A percentile compares a stretch with the other conserved stretches of the same genome.
Evolutionary conservation across 1,284 basidiomycete genomes (phyloP).

Genomic region (Neolentinus lepideus): DNA sequence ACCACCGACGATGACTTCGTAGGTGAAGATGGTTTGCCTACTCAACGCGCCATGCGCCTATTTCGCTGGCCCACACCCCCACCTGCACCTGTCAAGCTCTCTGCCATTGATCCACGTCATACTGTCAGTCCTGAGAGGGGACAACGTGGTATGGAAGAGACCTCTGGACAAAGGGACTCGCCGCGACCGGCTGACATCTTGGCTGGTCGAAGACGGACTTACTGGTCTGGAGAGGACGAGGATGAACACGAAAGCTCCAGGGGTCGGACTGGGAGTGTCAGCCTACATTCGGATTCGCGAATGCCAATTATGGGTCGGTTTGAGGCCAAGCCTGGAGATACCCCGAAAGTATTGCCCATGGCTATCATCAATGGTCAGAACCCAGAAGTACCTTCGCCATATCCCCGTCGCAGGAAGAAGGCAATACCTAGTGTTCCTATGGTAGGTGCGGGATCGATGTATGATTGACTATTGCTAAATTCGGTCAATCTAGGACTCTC

Average conservation of each 20-base stretch:
- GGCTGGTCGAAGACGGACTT: slow-evolving; percentile 31
- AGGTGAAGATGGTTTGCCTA: slow-evolving; percentile 61
- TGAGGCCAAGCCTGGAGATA: slow-evolving; percentile 21
- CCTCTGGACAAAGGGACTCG: slow-evolving; percentile 5
- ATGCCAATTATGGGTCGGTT: slow-evolving; percentile 55
- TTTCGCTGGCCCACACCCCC: slow-evolving; percentile 51
- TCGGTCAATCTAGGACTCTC: background rate
- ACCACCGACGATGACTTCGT: slow-evolving; percentile 77
- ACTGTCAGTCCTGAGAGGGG: slow-evolving; percentile 50
- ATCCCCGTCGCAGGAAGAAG: slow-evolving; percentile 26
- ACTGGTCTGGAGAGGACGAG: slow-evolving; percentile 37
- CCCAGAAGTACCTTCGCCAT: slow-evolving; percentile 57
- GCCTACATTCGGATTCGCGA: slow-evolving; percentile 17
- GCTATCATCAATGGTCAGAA: slow-evolving; percentile 52
- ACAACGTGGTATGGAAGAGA: background rate
- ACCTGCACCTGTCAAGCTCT: slow-evolving; percentile 24
- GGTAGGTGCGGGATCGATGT: slow-evolving; percentile 24
- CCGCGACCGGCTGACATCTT: slow-evolving; percentile 61
- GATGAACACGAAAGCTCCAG: slow-evolving; percentile 29
- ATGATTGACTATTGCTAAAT: slow-evolving; percentile 5
- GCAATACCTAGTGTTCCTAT: slow-evolving; percentile 8
- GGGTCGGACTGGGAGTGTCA: slow-evolving; percentile 17
- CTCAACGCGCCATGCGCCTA: slow-evolving; percentile 63
- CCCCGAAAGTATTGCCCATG: slow-evolving; percentile 27
- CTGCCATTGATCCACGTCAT: slow-evolving; percentile 67